Evolutionary conservation across 1,284 basidiomycete species (phyloP).

Genomic region (Sphagnurus paluster): DNA sequence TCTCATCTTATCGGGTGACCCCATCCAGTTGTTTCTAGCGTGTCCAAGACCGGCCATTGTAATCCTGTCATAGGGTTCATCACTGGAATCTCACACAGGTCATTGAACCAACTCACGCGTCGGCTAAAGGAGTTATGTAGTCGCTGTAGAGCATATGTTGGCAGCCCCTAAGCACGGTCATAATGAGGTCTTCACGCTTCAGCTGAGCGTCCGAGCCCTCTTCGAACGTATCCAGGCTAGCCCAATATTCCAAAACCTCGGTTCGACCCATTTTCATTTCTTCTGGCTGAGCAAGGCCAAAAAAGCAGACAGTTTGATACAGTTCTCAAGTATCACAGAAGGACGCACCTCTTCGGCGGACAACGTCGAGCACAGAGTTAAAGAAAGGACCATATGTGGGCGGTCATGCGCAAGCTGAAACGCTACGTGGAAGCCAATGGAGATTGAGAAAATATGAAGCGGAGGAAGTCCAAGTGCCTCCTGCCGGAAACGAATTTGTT

Average conservation of each 20-base stretch:
- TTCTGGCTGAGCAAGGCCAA: slow-evolving; percentile 9
- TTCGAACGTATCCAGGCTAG: slow-evolving; percentile 1
- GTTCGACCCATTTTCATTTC: slow-evolving; percentile 7
- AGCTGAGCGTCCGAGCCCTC: not conserved
- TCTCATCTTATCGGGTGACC: slow-evolving; percentile 7
- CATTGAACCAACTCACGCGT: not conserved
- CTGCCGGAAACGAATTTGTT: not conserved
- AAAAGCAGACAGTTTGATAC: not conserved
- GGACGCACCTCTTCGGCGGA: slow-evolving; percentile 12
- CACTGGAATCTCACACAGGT: not conserved
- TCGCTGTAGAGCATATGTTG: slow-evolving; percentile 6
- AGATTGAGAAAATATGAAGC: slow-evolving; percentile 29
- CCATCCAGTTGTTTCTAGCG: not conserved
- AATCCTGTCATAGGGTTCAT: not conserved
- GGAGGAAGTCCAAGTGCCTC: slow-evolving; percentile 27
- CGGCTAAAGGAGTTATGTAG: not conserved
- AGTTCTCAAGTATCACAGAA: not conserved
- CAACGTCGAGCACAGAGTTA: slow-evolving; percentile 14
- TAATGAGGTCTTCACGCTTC: slow-evolving; percentile 1
- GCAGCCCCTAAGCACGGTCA: not conserved
- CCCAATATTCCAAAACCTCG: slow-evolving; percentile 15
- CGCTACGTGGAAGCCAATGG: slow-evolving; percentile 16
- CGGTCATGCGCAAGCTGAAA: slow-evolving; percentile 12
- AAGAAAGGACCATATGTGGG: slow-evolving; percentile 11
- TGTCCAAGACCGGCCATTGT: not conserved